These are phyloP conservation scores for Penicillium sp. DNA, from an alignment of 2,329 filamentous ascomycete genomes.

Conservation along the genomic window DNA sequence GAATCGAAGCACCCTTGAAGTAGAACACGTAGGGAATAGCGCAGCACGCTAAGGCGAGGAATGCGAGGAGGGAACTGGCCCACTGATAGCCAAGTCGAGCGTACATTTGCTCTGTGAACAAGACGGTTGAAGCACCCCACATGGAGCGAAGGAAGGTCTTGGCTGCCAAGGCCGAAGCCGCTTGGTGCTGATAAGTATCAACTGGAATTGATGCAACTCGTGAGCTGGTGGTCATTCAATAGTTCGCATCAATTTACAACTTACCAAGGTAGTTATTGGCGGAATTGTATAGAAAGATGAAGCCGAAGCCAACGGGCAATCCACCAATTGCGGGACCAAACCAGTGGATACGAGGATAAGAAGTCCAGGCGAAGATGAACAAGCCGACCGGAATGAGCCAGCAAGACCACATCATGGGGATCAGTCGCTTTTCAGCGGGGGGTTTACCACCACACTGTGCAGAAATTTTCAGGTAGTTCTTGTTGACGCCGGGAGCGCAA, in stretches of 20 bases:
- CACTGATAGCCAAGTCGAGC: constrained; percentile 65
- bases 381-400: constrained; percentile 65
- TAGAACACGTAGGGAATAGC: constrained; percentile 79
- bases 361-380: constrained; percentile 65
- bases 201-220: constrained; percentile 31
- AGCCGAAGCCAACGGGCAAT: constrained; percentile 68
- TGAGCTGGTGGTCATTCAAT: background rate
- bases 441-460: constrained; percentile 63
- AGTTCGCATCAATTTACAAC: background rate
- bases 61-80: constrained; percentile 67
- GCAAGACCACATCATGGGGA: constrained; percentile 75
- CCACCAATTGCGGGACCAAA: constrained; percentile 66
- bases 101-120: constrained; percentile 82
- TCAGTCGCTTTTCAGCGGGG: constrained; percentile 69
- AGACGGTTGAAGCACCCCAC: constrained; percentile 70
- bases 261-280: constrained; percentile 64
- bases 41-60: constrained; percentile 71
- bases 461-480: constrained; percentile 65
- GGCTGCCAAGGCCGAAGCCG: constrained; percentile 71
- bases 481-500: constrained; percentile 69
- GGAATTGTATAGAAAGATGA: constrained; percentile 78
- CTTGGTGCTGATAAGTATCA: constrained; percentile 65
- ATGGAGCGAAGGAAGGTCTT: constrained; percentile 75
- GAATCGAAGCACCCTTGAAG: constrained; percentile 65
- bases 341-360: constrained; percentile 61